Conservation (phyloP, 768 basidiomycete genomes). For the Russula sp. region DNA sequence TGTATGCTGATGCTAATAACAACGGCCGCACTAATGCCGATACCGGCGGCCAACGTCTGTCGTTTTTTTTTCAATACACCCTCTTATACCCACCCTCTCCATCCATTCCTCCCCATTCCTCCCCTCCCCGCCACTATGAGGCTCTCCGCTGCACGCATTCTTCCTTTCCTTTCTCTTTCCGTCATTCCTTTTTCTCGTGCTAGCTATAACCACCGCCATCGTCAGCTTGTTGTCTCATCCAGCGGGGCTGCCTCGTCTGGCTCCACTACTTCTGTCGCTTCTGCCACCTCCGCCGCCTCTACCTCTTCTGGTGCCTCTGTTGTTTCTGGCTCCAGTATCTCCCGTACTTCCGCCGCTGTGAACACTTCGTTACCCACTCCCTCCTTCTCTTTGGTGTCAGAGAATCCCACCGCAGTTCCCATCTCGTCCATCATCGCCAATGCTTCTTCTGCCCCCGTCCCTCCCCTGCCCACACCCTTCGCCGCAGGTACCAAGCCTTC, state of each 20-base stretch:
- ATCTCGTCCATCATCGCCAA: constrained; percentile 48
- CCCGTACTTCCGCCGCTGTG: neutral
- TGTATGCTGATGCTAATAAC: too few relatives aligned
- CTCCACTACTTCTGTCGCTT: too few relatives aligned
- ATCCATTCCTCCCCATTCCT: constrained; percentile 14
- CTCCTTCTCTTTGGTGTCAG: constrained; percentile 47
- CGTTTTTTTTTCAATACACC: neutral
- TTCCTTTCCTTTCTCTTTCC: constrained; percentile 39
- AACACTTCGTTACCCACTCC: constrained; percentile 31
- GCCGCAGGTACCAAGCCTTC: constrained; percentile 49
- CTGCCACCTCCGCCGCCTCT: neutral
- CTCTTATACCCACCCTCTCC: neutral
- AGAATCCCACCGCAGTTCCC: constrained; percentile 62
- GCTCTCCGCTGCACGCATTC: constrained; percentile 34
- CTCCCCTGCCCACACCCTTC: constrained; percentile 46
- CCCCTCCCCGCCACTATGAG: constrained; percentile 34
- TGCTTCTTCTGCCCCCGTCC: constrained; percentile 45
- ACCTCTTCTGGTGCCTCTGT: neutral
- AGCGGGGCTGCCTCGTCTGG: constrained; percentile 28
- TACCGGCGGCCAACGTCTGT: neutral
- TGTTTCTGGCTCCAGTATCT: neutral
- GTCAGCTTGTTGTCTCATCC: constrained; percentile 32
- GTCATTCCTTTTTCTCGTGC: constrained; percentile 43
- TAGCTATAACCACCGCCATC: constrained; percentile 25
- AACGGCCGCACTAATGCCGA: neutral